A percentile compares a stretch with the other conserved stretches of the same genome.
These are phyloP conservation scores for Penicillium samsonianum DNA, from an alignment of 495 filamentous ascomycete species.

Conservation along the genomic window DNA sequence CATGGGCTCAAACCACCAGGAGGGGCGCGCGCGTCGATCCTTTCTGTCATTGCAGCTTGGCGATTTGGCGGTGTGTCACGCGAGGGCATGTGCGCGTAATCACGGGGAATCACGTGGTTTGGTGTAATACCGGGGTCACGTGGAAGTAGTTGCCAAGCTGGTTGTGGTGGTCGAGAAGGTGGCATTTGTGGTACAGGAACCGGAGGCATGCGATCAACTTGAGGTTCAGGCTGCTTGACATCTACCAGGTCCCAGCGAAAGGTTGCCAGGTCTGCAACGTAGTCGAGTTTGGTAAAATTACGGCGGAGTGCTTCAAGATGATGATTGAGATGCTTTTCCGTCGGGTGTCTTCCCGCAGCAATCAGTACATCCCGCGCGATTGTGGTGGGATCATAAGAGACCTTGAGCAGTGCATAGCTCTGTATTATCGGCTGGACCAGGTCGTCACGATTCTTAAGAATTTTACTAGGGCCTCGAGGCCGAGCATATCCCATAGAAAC, in stretches of 20 bases:
- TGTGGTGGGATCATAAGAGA: conserved; percentile 58
- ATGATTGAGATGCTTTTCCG: conserved; percentile 56
- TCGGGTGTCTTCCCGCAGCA: conserved; percentile 59
- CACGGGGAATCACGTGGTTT: neutral
- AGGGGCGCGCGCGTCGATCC: conserved; percentile 12
- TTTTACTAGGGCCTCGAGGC: neutral
- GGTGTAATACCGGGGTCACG: neutral
- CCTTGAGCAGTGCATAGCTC: conserved; percentile 45
- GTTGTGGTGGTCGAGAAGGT: neutral
- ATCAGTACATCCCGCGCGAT: conserved; percentile 69
- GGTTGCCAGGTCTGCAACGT: conserved; percentile 57
- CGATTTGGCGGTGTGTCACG: conserved; percentile 9
- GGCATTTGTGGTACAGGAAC: neutral
- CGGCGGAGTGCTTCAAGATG: conserved; percentile 55
- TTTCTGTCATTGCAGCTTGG: neutral
- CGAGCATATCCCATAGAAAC: neutral
- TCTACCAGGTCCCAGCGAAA: conserved; percentile 71
- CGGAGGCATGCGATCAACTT: neutral
- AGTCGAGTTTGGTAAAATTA: conserved; percentile 42
- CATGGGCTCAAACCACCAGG: neutral
- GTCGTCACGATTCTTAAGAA: conserved; percentile 24
- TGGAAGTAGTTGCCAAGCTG: neutral
- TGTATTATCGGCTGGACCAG: conserved; percentile 48
- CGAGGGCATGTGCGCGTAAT: neutral
- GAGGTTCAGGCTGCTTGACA: conserved; percentile 13